Conservation (phyloP, 1,284 basidiomycete genomes). For the Stereum hirsutum region DNA sequence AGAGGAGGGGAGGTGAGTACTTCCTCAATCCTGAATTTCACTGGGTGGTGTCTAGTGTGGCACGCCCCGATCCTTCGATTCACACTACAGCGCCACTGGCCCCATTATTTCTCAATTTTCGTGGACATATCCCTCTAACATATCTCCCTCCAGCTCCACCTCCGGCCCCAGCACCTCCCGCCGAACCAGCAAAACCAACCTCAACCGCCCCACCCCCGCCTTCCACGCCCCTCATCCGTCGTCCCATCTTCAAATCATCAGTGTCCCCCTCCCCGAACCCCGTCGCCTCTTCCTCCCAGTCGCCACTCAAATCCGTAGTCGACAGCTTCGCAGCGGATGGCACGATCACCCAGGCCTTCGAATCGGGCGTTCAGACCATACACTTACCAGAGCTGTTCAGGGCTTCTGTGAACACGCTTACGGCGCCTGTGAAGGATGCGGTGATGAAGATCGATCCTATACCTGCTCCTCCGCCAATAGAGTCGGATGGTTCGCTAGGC, state of each 20-base stretch:
- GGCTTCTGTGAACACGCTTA: slow-evolving; percentile 14
- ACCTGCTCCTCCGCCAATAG: slow-evolving; percentile 23
- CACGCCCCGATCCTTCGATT: too few species aligned
- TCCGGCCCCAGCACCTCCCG: slow-evolving; percentile 16
- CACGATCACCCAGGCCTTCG: slow-evolving; percentile 37
- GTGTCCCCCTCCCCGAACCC: too few species aligned
- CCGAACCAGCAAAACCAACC: slow-evolving; percentile 5
- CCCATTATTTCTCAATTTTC: slow-evolving; percentile 8
- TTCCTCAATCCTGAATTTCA: too few species aligned
- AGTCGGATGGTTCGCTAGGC: slow-evolving; percentile 16
- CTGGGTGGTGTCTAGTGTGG: too few species aligned
- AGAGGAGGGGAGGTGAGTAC: too few species aligned
- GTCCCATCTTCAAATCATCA: slow-evolving; percentile 41
- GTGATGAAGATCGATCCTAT: slow-evolving; percentile 6
- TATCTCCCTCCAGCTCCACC: neutral
- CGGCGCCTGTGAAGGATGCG: slow-evolving; percentile 11
- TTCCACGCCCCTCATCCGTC: slow-evolving; percentile 34
- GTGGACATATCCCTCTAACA: neutral
- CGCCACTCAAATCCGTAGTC: slow-evolving; percentile 39
- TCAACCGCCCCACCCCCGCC: slow-evolving; percentile 15
- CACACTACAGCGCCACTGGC: too few species aligned
- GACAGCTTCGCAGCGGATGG: slow-evolving; percentile 52
- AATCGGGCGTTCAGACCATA: slow-evolving; percentile 33
- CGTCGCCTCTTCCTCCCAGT: slow-evolving; percentile 23
- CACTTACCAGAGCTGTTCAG: slow-evolving; percentile 55